Base-by-base conservation (phyloP, 2,329 filamentous ascomycete species). In the Trichoderma sp. region DNA sequence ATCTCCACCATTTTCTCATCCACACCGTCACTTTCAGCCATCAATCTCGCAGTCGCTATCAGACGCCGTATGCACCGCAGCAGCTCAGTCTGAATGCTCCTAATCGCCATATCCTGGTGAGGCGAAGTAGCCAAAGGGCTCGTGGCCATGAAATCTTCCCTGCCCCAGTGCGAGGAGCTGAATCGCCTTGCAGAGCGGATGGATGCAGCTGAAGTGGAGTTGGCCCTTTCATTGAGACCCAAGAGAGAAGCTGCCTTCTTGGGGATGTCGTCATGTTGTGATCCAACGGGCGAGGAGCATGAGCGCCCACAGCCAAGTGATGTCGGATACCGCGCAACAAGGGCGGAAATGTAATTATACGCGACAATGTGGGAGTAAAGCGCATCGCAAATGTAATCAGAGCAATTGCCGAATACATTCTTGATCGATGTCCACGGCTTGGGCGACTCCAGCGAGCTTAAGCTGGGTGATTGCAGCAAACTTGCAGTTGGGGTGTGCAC, bases 331-430 rank as follows among this genome's bases (percentile, higher is more conserved):
- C 76, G 73, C 36, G 76, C 76, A 30, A 79, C 76, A 47, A 81
- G 76, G n/a, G 76, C 76, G 9, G 78, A 80, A 63, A 90, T 80
- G 79, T 90, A 90, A 78, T 89, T 90, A 78, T 87, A 89, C 0
- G 86, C 87, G 4, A 90, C 79, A 9, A 90, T 81, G 75, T 90
- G 87, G 0, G 88, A 88, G 75, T 89, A 90, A 6, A 90, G 78
- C 0, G 87, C 86, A 66, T 90, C 87, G 75, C 87, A 88, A 6
- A 89, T 83, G 74, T 86, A 85, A 73, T 88, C 85, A 2, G 85
- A 84, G 26, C 84, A 87, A 3, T 78, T 75, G 0, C 85, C 83
- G 76, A 90, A 89, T 65, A 90, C 83, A 68, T 84, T 84, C 73
- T 84, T 83, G 71, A 90, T 81, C 0, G 84, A 76, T 4, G 76